These are phyloP conservation scores for Calonectria pauciramosa DNA, from an alignment of 2,329 filamentous ascomycete species.

Conservation along the genomic window DNA sequence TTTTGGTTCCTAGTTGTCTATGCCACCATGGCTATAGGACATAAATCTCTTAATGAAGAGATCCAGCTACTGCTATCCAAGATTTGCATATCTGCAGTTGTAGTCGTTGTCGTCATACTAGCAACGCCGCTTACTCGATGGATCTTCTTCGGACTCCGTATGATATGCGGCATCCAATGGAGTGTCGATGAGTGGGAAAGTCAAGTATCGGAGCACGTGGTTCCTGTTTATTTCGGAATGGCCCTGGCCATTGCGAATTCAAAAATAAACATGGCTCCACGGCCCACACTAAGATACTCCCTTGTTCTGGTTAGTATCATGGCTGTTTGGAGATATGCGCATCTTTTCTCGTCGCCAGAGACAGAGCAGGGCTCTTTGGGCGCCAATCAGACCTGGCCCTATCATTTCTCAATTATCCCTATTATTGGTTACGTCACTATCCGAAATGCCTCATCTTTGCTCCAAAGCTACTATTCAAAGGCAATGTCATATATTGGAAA, in stretches of 20 bases:
- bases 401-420: slow-evolving; percentile 67
- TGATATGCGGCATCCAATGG: slow-evolving; percentile 62
- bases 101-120: slow-evolving; percentile 48
- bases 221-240: slow-evolving; percentile 70
- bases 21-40: slow-evolving; percentile 58
- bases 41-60: slow-evolving; percentile 56
- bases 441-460: slow-evolving; percentile 56
- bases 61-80: slow-evolving; percentile 61
- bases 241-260: slow-evolving; percentile 50
- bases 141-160: slow-evolving; percentile 48
- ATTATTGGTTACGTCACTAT: slow-evolving; percentile 66
- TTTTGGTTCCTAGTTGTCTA: slow-evolving; percentile 74
- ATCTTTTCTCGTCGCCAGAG: background rate
- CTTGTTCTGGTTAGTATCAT: slow-evolving; percentile 51
- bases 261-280: slow-evolving; percentile 32
- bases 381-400: slow-evolving; percentile 49
- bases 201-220: slow-evolving; percentile 65
- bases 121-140: slow-evolving; percentile 37
- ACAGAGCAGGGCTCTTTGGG: background rate
- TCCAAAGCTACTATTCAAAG: slow-evolving; percentile 50
- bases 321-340: background rate
- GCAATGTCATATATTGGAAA: slow-evolving; percentile 66
- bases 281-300: slow-evolving; percentile 35
- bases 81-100: slow-evolving; percentile 58
- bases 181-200: slow-evolving; percentile 63